phyloP scores from a whole-genome alignment of 106 monocot species.

The Acorus gramineus region DNA sequence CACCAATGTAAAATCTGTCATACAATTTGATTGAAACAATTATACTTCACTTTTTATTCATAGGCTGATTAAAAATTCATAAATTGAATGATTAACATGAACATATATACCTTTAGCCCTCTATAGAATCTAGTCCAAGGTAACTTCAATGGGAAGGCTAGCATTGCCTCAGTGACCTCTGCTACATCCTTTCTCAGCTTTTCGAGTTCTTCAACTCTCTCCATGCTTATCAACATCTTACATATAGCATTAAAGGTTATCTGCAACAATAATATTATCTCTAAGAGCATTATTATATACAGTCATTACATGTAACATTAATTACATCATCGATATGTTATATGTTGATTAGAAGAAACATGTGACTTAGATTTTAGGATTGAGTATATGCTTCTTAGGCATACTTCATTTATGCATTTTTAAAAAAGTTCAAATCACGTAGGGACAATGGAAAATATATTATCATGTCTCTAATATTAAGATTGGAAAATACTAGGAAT shows the following conservation, averaged over 20 bases:
- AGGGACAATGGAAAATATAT: no score
- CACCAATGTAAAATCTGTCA: no score
- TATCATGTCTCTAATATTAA: no score
- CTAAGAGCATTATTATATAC: background rate
- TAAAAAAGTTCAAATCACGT: no score
- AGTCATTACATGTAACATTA: background rate
- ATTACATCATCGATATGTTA: no score
- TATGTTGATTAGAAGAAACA: no score
- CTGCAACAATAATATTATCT: slow-evolving; percentile 18
- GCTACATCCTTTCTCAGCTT: slow-evolving; percentile 42
- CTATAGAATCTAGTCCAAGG: slow-evolving; percentile 54
- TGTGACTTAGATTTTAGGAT: no score
- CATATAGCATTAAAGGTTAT: slow-evolving; percentile 70
- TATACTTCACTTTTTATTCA: no score
- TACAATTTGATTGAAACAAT: no score
- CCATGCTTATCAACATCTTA: slow-evolving; percentile 54
- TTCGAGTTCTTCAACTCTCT: slow-evolving; percentile 33
- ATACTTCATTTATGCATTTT: no score
- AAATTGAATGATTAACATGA: background rate
- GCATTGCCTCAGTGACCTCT: slow-evolving; percentile 67
- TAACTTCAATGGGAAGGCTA: slow-evolving; percentile 47
- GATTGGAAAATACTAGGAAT: no score
- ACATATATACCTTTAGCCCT: slow-evolving; percentile 43
- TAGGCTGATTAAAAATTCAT: background rate
- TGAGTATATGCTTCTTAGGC: no score